Evolutionary conservation across 1,284 basidiomycete genomes (phyloP).

Genomic region (Boletus sp.): DNA sequence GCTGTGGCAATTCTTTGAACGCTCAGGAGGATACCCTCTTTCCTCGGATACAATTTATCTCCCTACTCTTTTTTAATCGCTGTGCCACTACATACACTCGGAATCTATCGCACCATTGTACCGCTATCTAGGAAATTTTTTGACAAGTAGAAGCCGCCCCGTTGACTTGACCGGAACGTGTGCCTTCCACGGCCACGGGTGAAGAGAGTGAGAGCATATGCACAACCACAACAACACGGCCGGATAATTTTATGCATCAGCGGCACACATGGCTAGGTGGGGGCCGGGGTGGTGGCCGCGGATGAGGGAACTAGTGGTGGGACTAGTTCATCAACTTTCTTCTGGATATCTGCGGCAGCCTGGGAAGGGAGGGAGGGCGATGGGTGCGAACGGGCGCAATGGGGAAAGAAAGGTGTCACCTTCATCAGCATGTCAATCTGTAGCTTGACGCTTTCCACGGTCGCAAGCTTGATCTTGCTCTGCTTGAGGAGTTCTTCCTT

Average conservation of each 20-base stretch:
- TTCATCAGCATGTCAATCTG: conserved; percentile 73
- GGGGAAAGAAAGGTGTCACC: conserved; percentile 36
- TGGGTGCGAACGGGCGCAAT: conserved; percentile 14
- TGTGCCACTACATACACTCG: conserved; percentile 21
- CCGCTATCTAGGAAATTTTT: conserved; percentile 28
- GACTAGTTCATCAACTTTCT: conserved; percentile 68
- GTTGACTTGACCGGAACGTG: conserved; percentile 6
- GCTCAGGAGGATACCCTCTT: conserved; percentile 30
- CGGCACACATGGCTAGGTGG: conserved; percentile 14
- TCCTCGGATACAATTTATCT: conserved; percentile 20
- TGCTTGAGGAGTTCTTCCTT: conserved; percentile 74
- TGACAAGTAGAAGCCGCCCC: conserved; percentile 13
- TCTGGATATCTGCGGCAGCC: conserved; percentile 67
- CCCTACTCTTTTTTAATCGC: conserved; percentile 17
- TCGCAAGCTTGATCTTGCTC: conserved; percentile 59
- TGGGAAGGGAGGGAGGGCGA: conserved; percentile 30
- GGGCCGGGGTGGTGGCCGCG: conserved; percentile 23
- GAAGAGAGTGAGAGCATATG: background rate
- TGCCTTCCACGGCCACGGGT: conserved; percentile 6
- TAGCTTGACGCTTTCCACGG: conserved; percentile 68
- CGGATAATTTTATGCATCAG: no score
- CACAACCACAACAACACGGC: no score
- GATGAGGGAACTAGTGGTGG: conserved; percentile 37
- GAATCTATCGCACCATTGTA: conserved; percentile 31
- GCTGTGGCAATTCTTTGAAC: conserved; percentile 14